Conservation (phyloP, 805 yeast genomes). For the Starmerella roubikii region DNA sequence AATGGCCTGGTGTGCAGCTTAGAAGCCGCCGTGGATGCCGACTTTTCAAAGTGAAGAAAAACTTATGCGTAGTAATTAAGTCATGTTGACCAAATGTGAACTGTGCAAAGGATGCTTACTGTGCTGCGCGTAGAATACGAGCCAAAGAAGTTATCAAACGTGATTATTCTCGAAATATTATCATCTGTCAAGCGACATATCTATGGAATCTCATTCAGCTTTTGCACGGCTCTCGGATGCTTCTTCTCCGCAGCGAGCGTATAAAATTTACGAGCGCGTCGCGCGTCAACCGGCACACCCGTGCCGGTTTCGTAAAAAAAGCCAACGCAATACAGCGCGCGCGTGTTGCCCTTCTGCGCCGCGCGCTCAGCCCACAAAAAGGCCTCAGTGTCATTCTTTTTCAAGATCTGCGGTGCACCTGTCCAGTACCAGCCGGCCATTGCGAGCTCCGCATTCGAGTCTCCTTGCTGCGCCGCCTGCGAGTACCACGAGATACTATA, state of each 20-base stretch:
- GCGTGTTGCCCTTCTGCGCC: slow-evolving; percentile 48
- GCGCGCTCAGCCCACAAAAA: slow-evolving; percentile 66
- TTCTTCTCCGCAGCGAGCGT: slow-evolving; percentile 50
- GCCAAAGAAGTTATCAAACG: no score
- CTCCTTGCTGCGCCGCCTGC: slow-evolving; percentile 49
- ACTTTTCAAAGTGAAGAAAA: no score
- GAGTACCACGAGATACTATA: slow-evolving; percentile 64
- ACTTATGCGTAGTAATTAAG: no score
- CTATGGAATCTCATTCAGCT: background rate
- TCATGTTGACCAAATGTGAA: no score
- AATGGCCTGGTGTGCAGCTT: no score
- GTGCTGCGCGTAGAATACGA: no score
- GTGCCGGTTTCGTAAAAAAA: slow-evolving; percentile 56
- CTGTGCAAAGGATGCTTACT: no score
- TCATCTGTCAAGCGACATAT: no score
- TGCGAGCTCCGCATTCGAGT: slow-evolving; percentile 56
- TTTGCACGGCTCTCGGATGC: slow-evolving; percentile 38
- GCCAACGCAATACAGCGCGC: slow-evolving; percentile 63
- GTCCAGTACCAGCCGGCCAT: slow-evolving; percentile 71
- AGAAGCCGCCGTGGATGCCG: no score
- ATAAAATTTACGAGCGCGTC: slow-evolving; percentile 43
- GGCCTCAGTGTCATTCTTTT: slow-evolving; percentile 52
- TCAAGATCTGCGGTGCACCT: slow-evolving; percentile 40
- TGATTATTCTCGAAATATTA: no score
- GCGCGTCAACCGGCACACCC: slow-evolving; percentile 40